Conservation (phyloP, 1,284 basidiomycete genomes). For the Pseudomicrostroma phylloplanum region DNA sequence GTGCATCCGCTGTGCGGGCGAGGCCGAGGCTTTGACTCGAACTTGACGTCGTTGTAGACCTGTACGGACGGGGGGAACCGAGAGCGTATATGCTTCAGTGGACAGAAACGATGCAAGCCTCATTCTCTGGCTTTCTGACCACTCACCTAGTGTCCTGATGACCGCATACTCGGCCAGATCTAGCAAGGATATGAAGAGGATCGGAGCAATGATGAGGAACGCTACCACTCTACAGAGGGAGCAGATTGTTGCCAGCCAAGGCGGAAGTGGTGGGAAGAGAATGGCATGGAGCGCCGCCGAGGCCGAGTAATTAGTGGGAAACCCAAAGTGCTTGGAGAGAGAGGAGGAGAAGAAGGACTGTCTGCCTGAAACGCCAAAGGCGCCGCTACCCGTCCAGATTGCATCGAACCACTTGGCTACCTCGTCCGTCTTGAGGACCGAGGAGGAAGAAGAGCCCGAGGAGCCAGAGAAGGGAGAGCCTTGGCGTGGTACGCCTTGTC, state of each 20-base stretch:
- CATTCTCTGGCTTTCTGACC: background rate
- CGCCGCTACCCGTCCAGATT: background rate
- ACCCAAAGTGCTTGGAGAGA: background rate
- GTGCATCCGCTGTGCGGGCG: background rate
- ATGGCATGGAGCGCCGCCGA: slow-evolving; percentile 4
- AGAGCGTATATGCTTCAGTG: background rate
- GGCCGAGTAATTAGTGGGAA: background rate
- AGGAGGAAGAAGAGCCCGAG: no score
- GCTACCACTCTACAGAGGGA: slow-evolving; percentile 23
- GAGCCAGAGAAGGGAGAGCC: no score
- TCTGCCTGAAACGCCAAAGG: background rate
- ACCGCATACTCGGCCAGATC: slow-evolving; percentile 45
- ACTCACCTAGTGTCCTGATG: slow-evolving; percentile 40
- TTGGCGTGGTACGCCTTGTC: no score
- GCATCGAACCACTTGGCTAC: background rate
- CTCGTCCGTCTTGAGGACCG: background rate
- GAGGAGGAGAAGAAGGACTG: background rate
- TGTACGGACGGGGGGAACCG: background rate
- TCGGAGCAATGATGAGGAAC: slow-evolving; percentile 30
- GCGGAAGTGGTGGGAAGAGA: slow-evolving; percentile 14
- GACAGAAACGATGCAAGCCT: background rate
- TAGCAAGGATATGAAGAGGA: slow-evolving; percentile 26
- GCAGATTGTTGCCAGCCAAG: slow-evolving; percentile 13
- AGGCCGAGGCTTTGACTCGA: slow-evolving; percentile 19
- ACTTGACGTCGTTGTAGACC: slow-evolving; percentile 31